These are phyloP conservation scores for Mycena epipterygia DNA, from an alignment of 768 basidiomycete species.

Conservation along the genomic window DNA sequence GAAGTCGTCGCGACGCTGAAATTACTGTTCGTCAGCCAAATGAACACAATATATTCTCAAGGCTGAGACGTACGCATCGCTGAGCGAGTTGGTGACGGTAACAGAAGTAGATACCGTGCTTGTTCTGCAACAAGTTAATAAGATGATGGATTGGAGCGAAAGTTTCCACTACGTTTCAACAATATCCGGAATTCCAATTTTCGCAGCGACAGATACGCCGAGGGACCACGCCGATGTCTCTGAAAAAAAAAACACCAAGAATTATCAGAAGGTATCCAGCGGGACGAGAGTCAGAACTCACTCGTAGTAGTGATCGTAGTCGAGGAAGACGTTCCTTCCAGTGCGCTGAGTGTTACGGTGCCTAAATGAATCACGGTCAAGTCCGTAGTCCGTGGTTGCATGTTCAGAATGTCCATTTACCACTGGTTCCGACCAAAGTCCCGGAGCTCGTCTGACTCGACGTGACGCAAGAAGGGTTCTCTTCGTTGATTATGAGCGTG, in stretches of 20 bases:
- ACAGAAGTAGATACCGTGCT: slow-evolving; percentile 1
- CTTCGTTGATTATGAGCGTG: background rate
- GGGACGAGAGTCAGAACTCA: background rate
- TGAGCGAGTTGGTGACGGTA: slow-evolving; percentile 17
- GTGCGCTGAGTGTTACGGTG: slow-evolving; percentile 17
- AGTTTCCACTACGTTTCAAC: slow-evolving; percentile 3
- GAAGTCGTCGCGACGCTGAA: slow-evolving; percentile 12
- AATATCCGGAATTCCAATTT: slow-evolving; percentile 21
- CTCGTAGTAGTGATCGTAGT: slow-evolving; percentile 23
- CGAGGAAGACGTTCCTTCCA: slow-evolving; percentile 11
- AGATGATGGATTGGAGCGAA: background rate
- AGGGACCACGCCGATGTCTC: slow-evolving; percentile 23
- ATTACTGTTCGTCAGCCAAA: background rate
- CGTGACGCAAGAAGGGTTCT: slow-evolving; percentile 17
- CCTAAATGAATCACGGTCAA: background rate
- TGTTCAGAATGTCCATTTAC: background rate
- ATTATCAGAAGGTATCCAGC: background rate
- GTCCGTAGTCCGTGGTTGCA: background rate
- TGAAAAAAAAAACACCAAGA: background rate
- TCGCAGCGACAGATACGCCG: slow-evolving; percentile 18
- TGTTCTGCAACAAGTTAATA: background rate
- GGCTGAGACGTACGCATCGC: slow-evolving; percentile 13
- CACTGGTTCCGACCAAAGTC: slow-evolving; percentile 24
- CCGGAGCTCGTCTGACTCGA: slow-evolving; percentile 17
- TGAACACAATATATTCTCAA: background rate